A percentile compares a stretch with the other conserved stretches of the same genome.
Evolutionary conservation across 176 grass and related monocot genomes (phyloP).

Genomic region (barley (Hordeum vulgare)): DNA sequence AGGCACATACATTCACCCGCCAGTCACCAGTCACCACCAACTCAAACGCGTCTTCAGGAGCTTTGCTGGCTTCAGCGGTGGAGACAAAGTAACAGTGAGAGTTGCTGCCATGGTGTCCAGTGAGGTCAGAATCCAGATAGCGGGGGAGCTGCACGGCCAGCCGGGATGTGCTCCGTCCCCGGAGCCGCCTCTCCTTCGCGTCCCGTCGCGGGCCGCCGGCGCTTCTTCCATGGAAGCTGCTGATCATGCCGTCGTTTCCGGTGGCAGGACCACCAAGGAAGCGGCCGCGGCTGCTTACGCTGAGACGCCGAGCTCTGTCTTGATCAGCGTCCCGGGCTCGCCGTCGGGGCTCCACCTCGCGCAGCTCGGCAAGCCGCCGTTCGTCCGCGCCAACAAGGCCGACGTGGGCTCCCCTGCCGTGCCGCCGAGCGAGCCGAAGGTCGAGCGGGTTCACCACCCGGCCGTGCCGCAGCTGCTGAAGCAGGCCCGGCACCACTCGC

Average conservation of each 20-base stretch:
- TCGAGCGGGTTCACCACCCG: no score
- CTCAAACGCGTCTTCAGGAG: neutral
- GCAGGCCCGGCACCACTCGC: conserved; percentile 48
- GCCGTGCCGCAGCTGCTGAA: conserved; percentile 19
- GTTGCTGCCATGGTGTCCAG: conserved; percentile 8
- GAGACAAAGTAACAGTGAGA: neutral
- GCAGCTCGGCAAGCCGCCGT: conserved; percentile 9
- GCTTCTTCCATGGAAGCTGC: no score
- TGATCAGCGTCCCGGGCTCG: conserved; percentile 45
- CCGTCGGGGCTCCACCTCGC: conserved; percentile 43
- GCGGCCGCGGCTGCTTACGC: neutral
- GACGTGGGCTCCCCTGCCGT: neutral
- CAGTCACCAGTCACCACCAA: neutral
- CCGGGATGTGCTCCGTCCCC: neutral
- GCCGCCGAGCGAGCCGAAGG: no score
- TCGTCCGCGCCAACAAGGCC: neutral
- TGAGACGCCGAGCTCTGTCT: neutral
- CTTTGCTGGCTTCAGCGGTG: neutral
- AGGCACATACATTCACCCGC: neutral
- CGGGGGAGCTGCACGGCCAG: neutral
- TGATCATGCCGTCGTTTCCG: neutral
- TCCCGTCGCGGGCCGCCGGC: no score
- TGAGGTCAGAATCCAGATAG: neutral
- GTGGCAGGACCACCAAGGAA: no score
- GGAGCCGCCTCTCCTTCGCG: no score